Evolutionary conservation across 768 basidiomycete genomes (phyloP).

Genomic region (Termitomyces titanicus): DNA sequence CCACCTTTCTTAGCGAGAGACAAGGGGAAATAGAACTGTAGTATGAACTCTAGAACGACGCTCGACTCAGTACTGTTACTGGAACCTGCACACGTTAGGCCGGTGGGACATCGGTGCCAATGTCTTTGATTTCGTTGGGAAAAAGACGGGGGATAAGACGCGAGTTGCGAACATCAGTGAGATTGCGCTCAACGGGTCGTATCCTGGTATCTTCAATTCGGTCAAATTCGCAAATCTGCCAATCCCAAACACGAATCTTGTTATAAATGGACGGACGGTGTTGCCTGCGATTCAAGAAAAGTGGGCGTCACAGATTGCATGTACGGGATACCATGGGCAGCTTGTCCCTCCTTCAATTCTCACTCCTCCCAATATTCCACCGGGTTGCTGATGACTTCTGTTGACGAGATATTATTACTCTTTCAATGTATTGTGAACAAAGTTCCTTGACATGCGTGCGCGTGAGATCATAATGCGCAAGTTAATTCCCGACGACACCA

Average conservation of each 20-base stretch:
- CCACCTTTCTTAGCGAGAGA: too few relatives aligned
- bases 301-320: conserved; percentile 20
- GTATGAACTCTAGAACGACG: too few relatives aligned
- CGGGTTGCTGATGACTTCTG: background rate
- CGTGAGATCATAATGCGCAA: too few relatives aligned
- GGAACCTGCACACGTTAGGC: conserved; percentile 57
- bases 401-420: too few relatives aligned
- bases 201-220: conserved; percentile 24
- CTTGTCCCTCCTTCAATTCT: background rate
- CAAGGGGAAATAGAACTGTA: too few relatives aligned
- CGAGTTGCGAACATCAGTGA: conserved; percentile 5
- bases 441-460: too few relatives aligned
- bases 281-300: conserved; percentile 17
- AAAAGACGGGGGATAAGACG: conserved; percentile 30
- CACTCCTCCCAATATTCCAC: background rate
- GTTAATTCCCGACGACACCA: too few relatives aligned
- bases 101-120: conserved; percentile 36
- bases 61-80: too few relatives aligned
- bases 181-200: conserved; percentile 20
- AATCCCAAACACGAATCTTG: conserved; percentile 21
- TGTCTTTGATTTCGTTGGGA: conserved; percentile 47
- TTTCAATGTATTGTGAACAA: too few relatives aligned
- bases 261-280: conserved; percentile 22
- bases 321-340: background rate
- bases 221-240: conserved; percentile 10